A percentile compares a stretch with the other conserved stretches of the same genome.
Evolutionary conservation across 768 basidiomycete genomes (phyloP).

Genomic region (Boletus eberwhitei): DNA sequence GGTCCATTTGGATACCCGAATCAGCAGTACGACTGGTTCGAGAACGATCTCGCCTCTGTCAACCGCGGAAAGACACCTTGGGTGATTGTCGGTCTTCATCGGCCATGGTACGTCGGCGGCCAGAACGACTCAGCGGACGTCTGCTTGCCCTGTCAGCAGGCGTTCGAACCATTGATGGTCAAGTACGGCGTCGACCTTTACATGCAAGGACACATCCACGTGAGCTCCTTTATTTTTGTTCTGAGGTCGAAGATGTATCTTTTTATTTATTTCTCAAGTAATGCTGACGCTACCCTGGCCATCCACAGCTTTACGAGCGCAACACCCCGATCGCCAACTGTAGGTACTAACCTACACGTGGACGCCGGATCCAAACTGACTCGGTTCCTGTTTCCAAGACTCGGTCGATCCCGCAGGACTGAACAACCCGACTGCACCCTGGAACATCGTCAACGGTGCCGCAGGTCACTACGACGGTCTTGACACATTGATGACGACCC

Average conservation of each 20-base stretch:
- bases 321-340: slow-evolving; percentile 28
- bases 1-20: slow-evolving; percentile 29
- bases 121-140: slow-evolving; percentile 1
- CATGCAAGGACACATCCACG: slow-evolving; percentile 29
- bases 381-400: slow-evolving; percentile 3
- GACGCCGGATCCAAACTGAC: neutral
- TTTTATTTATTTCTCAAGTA: too few relatives aligned
- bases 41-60: slow-evolving; percentile 22
- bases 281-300: neutral
- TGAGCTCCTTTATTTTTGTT: neutral
- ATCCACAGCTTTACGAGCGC: slow-evolving; percentile 22
- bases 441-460: slow-evolving; percentile 29
- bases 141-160: slow-evolving; percentile 22
- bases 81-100: slow-evolving; percentile 27
- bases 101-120: slow-evolving; percentile 24
- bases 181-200: slow-evolving; percentile 31
- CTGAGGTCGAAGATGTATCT: too few relatives aligned
- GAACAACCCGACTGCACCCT: slow-evolving; percentile 23
- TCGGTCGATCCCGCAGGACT: slow-evolving; percentile 22
- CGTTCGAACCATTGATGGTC: slow-evolving; percentile 30
- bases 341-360: too few relatives aligned
- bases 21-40: slow-evolving; percentile 28
- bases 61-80: slow-evolving; percentile 26
- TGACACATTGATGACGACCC: slow-evolving; percentile 1
- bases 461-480: slow-evolving; percentile 30